Conservation (phyloP, 2,329 filamentous ascomycete genomes). For the Paecilomyces niveus region DNA sequence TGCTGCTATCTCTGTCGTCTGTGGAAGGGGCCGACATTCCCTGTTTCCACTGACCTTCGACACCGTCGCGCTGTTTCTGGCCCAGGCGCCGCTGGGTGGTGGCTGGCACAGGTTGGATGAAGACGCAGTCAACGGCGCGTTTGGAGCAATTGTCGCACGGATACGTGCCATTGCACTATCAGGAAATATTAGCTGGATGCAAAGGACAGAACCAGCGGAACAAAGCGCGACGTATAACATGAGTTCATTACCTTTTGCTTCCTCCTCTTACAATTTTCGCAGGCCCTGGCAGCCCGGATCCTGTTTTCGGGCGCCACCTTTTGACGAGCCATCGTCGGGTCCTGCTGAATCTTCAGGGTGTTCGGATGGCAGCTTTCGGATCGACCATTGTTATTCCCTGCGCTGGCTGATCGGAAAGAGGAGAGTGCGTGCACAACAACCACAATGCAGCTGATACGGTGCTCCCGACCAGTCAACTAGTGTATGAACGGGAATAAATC, state of each 20-base stretch:
- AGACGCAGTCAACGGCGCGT: slow-evolving; percentile 42
- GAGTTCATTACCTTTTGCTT: slow-evolving; percentile 54
- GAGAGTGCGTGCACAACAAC: background rate
- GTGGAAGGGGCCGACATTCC: background rate
- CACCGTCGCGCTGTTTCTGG: background rate
- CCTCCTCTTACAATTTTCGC: slow-evolving; percentile 57
- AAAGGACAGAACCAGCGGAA: background rate
- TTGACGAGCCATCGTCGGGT: slow-evolving; percentile 42
- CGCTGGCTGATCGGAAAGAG: background rate
- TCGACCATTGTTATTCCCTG: background rate
- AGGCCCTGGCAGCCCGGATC: slow-evolving; percentile 57
- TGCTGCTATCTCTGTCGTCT: background rate
- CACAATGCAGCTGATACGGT: background rate
- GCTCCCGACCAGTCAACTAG: background rate
- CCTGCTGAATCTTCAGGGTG: background rate
- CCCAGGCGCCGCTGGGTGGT: background rate
- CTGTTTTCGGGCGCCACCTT: slow-evolving; percentile 54
- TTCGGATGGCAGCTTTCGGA: background rate
- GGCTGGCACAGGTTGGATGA: slow-evolving; percentile 37
- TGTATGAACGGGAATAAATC: background rate
- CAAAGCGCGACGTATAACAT: background rate
- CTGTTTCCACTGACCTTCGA: background rate
- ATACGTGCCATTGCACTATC: slow-evolving; percentile 51
- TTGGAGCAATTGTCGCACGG: slow-evolving; percentile 55
- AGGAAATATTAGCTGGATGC: background rate